Evolutionary conservation across 371 early-diverging fungal genomes (phyloP).

Genomic region (Mucor irregularis): DNA sequence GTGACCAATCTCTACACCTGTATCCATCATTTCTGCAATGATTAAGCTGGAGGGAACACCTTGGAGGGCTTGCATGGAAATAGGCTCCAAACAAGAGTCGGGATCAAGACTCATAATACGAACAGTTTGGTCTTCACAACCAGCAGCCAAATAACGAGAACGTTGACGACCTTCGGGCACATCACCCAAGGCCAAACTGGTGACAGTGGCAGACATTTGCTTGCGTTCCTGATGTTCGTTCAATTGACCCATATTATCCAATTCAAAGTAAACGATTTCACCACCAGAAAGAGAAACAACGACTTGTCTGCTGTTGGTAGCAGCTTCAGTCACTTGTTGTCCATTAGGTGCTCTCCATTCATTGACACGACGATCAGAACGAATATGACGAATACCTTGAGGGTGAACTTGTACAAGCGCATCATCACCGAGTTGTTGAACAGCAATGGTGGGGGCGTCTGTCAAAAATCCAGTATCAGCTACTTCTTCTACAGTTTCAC

Average conservation of each 20-base stretch:
- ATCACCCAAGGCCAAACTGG: slow-evolving; percentile 77
- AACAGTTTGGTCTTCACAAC: slow-evolving; percentile 91
- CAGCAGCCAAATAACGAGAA: slow-evolving; percentile 85
- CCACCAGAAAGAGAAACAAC: slow-evolving; percentile 83
- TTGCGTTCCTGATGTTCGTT: slow-evolving; percentile 86
- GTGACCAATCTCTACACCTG: slow-evolving; percentile 55
- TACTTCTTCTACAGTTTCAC: slow-evolving; percentile 95
- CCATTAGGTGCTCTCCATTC: slow-evolving; percentile 93
- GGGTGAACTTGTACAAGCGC: slow-evolving; percentile 90
- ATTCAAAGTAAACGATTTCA: slow-evolving; percentile 92
- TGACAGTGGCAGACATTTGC: slow-evolving; percentile 71
- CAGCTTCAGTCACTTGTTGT: slow-evolving; percentile 70
- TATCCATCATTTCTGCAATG: slow-evolving; percentile 79
- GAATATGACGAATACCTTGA: slow-evolving; percentile 87
- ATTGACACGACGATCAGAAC: slow-evolving; percentile 82
- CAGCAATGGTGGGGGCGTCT: slow-evolving; percentile 79
- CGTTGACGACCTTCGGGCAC: slow-evolving; percentile 82
- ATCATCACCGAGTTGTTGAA: slow-evolving; percentile 87
- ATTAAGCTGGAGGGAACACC: slow-evolving; percentile 59
- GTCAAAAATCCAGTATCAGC: slow-evolving; percentile 86
- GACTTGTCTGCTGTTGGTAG: slow-evolving; percentile 83
- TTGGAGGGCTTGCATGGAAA: slow-evolving; percentile 78
- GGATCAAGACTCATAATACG: slow-evolving; percentile 88
- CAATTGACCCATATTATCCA: slow-evolving; percentile 83
- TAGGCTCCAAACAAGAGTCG: slow-evolving; percentile 71